Base-by-base conservation (phyloP, 2,329 filamentous ascomycete genomes). In the Fusarium duplospermum region DNA sequence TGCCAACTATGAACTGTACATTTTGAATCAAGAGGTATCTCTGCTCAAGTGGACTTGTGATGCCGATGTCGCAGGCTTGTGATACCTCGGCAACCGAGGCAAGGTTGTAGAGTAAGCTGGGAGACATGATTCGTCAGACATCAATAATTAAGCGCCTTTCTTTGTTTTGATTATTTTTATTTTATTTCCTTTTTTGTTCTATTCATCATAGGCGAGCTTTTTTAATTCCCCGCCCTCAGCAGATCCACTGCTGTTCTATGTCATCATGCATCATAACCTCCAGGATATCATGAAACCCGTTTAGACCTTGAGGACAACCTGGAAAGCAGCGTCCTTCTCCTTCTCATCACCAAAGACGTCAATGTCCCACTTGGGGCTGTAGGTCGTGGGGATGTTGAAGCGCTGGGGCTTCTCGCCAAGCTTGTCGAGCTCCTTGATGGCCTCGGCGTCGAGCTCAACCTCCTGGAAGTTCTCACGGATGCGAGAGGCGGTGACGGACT, bases 401-500 rank as follows among this genome's bases (percentile, higher is more conserved):
- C 86, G 85, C 73, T 81, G 77, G 16, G 82, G 82, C 63, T 77
- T 85, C 82, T 89, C 86, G 60, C 91, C 91, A 9, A 93, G 88
- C 79, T 87, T 84, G 81, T 91, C 87, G 54, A 94, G 87, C 16
- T 87, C 90, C 70, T 86, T 84, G 77, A 91, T 88, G 74, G 92
- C 89, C 64, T 87, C 86, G 42, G 88, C 85, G 52, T 84, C 83
- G 67, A 94, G 84, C 78, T 93, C 88, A 59, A 91, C 86, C 81
- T 93, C 88, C 83, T 91, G 85, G 80, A 92, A 94, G 87, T 95
- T 94, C 78, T 86, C 87, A 78, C 89, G 85, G 75, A 95, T 94
- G 67, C 93, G 89, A 36, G 86, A 86, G 59, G 90, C 86, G 66
- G 89, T 93, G 72, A 94, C 92, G 22, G 89, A 92, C 87, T 94